Base-by-base conservation (phyloP, 2,329 filamentous ascomycete genomes). In the Fusarium virguliforme region DNA sequence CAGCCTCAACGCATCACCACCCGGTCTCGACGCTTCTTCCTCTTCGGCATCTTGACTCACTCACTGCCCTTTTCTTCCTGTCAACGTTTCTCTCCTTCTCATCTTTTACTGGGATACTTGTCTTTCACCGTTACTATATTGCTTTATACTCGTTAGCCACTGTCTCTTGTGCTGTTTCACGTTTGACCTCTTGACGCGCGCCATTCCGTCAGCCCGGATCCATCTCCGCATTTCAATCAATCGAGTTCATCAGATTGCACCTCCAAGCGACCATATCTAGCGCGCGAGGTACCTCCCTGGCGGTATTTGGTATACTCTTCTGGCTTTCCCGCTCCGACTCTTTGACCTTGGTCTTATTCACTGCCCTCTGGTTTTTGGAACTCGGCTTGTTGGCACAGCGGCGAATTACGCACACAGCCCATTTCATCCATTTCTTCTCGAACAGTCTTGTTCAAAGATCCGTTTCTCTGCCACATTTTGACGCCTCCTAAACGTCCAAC, bases 31-130 rank as follows among this genome's bases (percentile, higher is more conserved):
- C 32, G 32, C 26, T 57, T 51, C 46, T 50, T 43, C 22, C 40
- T 24, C 12, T 13, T 18, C n/a, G 38, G 24, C 24, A 26, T 53
- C 40, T 71, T 72, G 69, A 71, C 65, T 71, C 69, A 71, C 60
- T 46, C 28, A 53, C 54, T 40, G 37, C 32, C 12, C 18, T 50
- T 32, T 34, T 71, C 46, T 35, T 30, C 35, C 13, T 10, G 15
- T 57, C 32, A 51, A 48, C 8, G 26, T 41, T 66, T 60, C 28
- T 37, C 15, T 38, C 35, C 32, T 18, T 48, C 22, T 46, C 22
- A 12, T 46, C 7, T 26, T 48, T 48, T 30, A 5, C n/a, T 15
- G 15, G 30, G 22, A 26, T 37, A 12, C 13, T 26, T n/a, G 13
- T 50, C 22, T 38, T 54, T 54, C 51, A 22, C 32, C 28, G 9